Conservation (phyloP, 139 green algal species). For the Coelastrella sp. region DNA sequence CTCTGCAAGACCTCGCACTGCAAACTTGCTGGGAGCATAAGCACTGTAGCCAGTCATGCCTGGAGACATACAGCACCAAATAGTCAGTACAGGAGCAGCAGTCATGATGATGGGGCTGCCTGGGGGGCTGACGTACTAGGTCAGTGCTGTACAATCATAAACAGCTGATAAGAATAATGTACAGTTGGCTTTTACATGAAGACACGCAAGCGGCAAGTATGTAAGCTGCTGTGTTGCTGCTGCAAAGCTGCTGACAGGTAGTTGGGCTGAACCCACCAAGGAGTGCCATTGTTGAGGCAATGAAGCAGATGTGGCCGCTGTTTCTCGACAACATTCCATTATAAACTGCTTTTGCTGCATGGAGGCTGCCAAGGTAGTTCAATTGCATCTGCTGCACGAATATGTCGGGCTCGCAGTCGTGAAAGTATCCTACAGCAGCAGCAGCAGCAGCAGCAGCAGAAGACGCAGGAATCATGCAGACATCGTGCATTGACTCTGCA, state of each 20-base stretch:
- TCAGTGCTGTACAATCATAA: not conserved
- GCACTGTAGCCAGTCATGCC: slow-evolving; percentile 75
- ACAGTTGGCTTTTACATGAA: too few relatives aligned
- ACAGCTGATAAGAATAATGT: not conserved
- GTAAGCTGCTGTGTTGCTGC: not conserved
- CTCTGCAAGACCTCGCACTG: slow-evolving; percentile 85
- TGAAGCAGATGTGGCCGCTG: slow-evolving; percentile 74
- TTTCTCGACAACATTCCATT: slow-evolving; percentile 75
- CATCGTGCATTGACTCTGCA: too few relatives aligned
- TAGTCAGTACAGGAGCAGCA: too few relatives aligned
- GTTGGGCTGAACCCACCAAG: not conserved
- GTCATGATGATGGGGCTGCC: not conserved
- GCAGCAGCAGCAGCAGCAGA: not conserved
- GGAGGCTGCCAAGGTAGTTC: slow-evolving; percentile 86
- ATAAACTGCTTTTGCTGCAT: slow-evolving; percentile 70
- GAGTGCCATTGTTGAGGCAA: not conserved
- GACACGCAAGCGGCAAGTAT: too few relatives aligned
- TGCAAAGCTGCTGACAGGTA: not conserved
- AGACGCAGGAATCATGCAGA: too few relatives aligned
- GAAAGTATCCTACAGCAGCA: slow-evolving; percentile 73
- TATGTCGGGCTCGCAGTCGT: slow-evolving; percentile 62
- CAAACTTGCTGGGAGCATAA: slow-evolving; percentile 88
- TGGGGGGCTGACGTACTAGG: not conserved
- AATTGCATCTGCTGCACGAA: slow-evolving; percentile 78
- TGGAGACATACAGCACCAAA: slow-evolving; percentile 24